A percentile compares a stretch with the other conserved stretches of the same genome.
phyloP scores from a whole-genome alignment of 352 stramenopile genomes.

The Pythium brachiatum region DNA sequence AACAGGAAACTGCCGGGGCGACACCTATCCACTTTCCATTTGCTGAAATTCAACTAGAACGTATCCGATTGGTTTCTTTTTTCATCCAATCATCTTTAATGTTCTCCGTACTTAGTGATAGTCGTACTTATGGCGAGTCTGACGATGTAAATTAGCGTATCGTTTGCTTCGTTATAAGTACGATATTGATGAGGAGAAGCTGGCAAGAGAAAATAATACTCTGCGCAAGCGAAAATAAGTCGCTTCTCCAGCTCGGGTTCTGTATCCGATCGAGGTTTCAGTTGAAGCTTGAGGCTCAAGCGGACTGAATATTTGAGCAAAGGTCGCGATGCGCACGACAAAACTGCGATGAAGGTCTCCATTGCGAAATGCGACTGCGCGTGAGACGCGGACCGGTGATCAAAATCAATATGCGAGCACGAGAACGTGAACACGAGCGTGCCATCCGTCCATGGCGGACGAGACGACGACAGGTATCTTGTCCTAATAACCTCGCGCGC shows the following conservation, averaged over 20 bases:
- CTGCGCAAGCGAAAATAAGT: no score
- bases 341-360: background rate
- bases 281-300: background rate
- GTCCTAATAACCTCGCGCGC: no score
- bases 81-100: background rate
- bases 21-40: background rate
- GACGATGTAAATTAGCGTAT: no score
- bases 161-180: no score
- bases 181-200: no score
- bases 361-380: background rate
- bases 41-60: background rate
- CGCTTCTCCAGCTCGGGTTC: background rate
- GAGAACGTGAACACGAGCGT: no score
- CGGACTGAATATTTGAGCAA: slow-evolving; percentile 16
- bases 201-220: no score
- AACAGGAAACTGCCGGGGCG: slow-evolving; percentile 15
- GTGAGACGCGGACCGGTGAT: background rate
- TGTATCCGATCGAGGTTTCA: no score
- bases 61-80: background rate
- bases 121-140: no score
- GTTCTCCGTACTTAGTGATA: no score
- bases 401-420: background rate
- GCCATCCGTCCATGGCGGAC: no score
- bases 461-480: no score
- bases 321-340: slow-evolving; percentile 4